phyloP scores from a whole-genome alignment of 495 filamentous ascomycete genomes.

The Echria macrotheca region DNA sequence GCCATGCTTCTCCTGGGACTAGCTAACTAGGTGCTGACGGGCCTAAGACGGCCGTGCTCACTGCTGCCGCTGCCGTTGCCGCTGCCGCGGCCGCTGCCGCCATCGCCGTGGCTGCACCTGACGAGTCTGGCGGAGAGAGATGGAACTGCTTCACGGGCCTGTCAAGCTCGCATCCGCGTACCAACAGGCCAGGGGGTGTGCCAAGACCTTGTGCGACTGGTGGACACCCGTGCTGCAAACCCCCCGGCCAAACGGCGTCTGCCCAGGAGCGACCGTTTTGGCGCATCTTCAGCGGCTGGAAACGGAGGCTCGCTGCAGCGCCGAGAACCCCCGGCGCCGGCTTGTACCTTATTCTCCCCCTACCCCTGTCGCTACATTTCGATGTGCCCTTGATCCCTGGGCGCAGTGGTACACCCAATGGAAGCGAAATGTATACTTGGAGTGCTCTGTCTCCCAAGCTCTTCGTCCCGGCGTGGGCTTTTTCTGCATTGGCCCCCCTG shows the following conservation, averaged over 20 bases:
- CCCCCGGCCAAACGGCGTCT: slow-evolving; percentile 10
- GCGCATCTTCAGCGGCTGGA: slow-evolving; percentile 13
- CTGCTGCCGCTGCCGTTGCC: background rate
- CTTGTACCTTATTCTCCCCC: slow-evolving; percentile 13
- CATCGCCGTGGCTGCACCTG: background rate
- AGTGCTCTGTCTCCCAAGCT: slow-evolving; percentile 21
- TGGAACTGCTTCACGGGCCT: too few relatives aligned
- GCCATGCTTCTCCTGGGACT: background rate
- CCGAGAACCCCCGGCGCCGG: slow-evolving; percentile 1
- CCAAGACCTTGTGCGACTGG: slow-evolving; percentile 21
- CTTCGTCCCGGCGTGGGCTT: slow-evolving; percentile 12
- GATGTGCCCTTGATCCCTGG: slow-evolving; percentile 21
- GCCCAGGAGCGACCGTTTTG: slow-evolving; percentile 5
- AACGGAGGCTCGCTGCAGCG: slow-evolving; percentile 9
- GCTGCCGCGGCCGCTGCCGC: slow-evolving; percentile 2
- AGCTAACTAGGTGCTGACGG: background rate
- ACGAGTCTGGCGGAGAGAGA: background rate
- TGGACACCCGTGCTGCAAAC: slow-evolving; percentile 18
- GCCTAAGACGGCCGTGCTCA: slow-evolving; percentile 1
- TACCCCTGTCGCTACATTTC: slow-evolving; percentile 22
- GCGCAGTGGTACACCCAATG: slow-evolving; percentile 14
- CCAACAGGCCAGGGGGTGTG: slow-evolving; percentile 17
- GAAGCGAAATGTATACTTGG: slow-evolving; percentile 25
- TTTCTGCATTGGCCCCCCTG: slow-evolving; percentile 10
- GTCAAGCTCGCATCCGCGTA: slow-evolving; percentile 9